Base-by-base conservation (phyloP, 2,329 filamentous ascomycete genomes). In the Cladosporium oxysporum region DNA sequence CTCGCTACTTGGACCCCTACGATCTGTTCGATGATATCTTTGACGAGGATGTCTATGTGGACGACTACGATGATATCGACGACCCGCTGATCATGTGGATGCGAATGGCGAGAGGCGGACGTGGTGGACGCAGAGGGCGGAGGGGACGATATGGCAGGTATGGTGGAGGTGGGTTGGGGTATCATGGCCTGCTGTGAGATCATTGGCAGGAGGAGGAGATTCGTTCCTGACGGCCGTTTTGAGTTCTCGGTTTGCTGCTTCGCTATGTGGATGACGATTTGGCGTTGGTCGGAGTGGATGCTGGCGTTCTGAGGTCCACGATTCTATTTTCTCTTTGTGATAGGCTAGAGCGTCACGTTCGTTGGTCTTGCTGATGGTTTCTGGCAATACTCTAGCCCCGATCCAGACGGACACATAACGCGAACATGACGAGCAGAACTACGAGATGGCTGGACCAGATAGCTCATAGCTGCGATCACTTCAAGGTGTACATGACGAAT, bases 11-110 rank as follows among this genome's bases (percentile, higher is more conserved):
- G 18, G 52, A 55, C 31, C 29, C 52, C 3, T 57, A 63, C 50
- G 61, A 63, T 18, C 6, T 63, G 23, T 63, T 47, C 26, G 61
- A 63, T 6, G 61, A 63, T n/a, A 3, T 63, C 2, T 57, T 31
- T 7, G 61, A 63, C 16, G 61, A 57, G 1, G 61, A 63, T 21
- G 2, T 31, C 14, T 63, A 57, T 28, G 3, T 57, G 26, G 35
- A 57, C n/a, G 61, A 63, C 23, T 47, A 57, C 50, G 61, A 55
- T 23, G 35, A 63, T 4, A 57, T 57, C 6, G 50, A 63, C 18
- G 61, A 63, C 21, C 61, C 61, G 50, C 18, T 63, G 18, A 16
- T 63, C 50, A 8, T 33, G n/a, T 47, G 37, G 12, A 31, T 63
- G 61, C 44, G 50, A 6, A 44, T 47, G 50, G 28, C 33, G 60